Base-by-base conservation (phyloP, 257 asterid genomes). In the Lycium barbarum region DNA sequence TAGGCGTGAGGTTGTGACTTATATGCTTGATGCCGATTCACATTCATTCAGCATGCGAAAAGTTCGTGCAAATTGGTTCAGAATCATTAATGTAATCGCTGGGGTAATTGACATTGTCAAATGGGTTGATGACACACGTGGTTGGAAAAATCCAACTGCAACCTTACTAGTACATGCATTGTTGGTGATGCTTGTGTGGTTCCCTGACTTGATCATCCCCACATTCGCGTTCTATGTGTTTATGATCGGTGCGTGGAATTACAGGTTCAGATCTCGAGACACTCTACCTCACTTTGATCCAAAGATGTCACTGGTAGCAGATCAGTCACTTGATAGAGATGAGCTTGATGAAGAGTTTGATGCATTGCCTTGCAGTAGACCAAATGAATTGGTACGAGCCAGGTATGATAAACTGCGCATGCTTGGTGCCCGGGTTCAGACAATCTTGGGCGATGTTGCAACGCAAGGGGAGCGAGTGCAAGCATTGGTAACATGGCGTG, bases 331-430 rank as follows among this genome's bases (percentile, higher is more conserved):
- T 0, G 98, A 95, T 3, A 88, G 95, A 0, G 97, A 95, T 11
- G 98, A 95, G 71, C 91, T 93, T 0, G 99, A 95, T 6, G 98
- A 95, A 51, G 99, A 95, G 88, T 95, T 95, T 8, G 99, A 95
- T 9, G 54, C 84, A 3, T 82, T 94, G 90, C 99, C 98, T 1
- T 93, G 97, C 38, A 51, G 66, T 0, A 88, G 95, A 84, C 86
- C 93, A 6, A 90, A 88, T 9, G 98, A 93, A 65, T 83, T 81
- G 87, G 92, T 92, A 1, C 97, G 97, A 0, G 93, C 78, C 1
- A 87, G 99, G 86, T 96, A 96, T 13, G 98, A 96, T 38, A 94
- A 92, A 51, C 13, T 94, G 71, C 54, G 98, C 61, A 84, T 92
- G 93, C 76, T 95, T 9, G 98, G 98, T 15, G 97, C 93, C 6